Base-by-base conservation (phyloP, 352 stramenopile genomes). In the Globisporangium camurandrum region DNA sequence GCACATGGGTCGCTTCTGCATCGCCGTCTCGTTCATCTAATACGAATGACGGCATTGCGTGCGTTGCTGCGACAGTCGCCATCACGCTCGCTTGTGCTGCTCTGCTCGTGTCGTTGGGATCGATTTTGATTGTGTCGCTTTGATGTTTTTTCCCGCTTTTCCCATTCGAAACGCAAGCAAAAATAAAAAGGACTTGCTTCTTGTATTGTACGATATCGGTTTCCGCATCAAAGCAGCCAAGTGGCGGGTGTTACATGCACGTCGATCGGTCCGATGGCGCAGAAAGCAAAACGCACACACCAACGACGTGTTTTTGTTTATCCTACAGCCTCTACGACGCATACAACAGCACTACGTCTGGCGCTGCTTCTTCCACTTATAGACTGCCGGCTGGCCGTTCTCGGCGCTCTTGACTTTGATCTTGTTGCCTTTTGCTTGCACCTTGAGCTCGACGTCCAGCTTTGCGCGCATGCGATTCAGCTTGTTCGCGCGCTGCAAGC, bases 301-400 rank as follows among this genome's bases (percentile, higher is more conserved):
- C 11, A 10, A 14, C 12, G 30, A 12, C 12, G 33, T 48, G n/a
- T 27, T 34, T 26, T 8, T 24, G 4, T 51, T 33, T 33, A 22
- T 31, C 37, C 5, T 23, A 24, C 37, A 2, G 4, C 8, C 4
- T 43, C 37, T 26, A 22, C 11, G n/a, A 23, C 3, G 37, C 10
- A 6, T 51, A 34, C 34, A 46, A 46, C 26, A 47, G 12, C 23
- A 27, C 59, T 75, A 96, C 60, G 84, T 88, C 57, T 95, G 88
- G 12, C 86, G 71, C 64, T 96, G 67, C 51, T 83, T 76, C 57
- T 95, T 92, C 86, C 86, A 96, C 51, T 76, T 73, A 64, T 95
- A 96, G 17, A 95, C 75, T 7, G 83, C 76, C 1, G 86, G 84
- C 38, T 64, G 54, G 19, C 81, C 82, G 52, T 86, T 61, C 43